These are phyloP conservation scores for Limnanthes douglasii DNA, from an alignment of 345 rosid species.

Conservation along the genomic window DNA sequence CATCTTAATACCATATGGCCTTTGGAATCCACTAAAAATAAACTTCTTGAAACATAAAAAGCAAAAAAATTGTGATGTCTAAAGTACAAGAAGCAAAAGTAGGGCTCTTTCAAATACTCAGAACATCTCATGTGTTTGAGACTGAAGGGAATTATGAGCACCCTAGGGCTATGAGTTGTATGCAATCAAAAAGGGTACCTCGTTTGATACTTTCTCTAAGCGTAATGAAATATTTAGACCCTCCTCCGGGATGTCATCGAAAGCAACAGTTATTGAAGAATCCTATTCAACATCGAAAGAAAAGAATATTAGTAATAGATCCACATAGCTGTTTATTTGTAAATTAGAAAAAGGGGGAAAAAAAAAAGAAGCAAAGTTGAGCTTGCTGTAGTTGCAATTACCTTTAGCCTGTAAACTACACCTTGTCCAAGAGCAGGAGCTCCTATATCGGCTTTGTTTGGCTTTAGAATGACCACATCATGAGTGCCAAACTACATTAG, in stretches of 20 bases:
- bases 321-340: background rate
- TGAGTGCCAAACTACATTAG: conserved; percentile 63
- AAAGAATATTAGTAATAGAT: background rate
- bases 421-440: conserved; percentile 94
- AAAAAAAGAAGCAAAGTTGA: background rate
- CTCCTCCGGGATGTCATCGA: conserved; percentile 85
- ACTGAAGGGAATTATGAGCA: background rate
- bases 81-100: background rate
- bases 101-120: background rate
- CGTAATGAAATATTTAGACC: conserved; percentile 66
- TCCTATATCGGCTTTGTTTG: conserved; percentile 74
- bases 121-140: too few relatives aligned
- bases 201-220: conserved; percentile 84
- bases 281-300: conserved; percentile 24
- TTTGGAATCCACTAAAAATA: background rate
- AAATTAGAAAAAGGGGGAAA: background rate
- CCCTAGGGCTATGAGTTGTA: background rate
- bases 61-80: background rate
- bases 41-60: background rate
- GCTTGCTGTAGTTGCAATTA: conserved; percentile 7
- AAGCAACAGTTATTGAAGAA: conserved; percentile 76
- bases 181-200: conserved; percentile 24
- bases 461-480: conserved; percentile 78
- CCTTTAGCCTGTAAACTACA: conserved; percentile 79
- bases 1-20: background rate